phyloP scores from a whole-genome alignment of 2,329 filamentous ascomycete species.

The Aphanoascus verrucosus region DNA sequence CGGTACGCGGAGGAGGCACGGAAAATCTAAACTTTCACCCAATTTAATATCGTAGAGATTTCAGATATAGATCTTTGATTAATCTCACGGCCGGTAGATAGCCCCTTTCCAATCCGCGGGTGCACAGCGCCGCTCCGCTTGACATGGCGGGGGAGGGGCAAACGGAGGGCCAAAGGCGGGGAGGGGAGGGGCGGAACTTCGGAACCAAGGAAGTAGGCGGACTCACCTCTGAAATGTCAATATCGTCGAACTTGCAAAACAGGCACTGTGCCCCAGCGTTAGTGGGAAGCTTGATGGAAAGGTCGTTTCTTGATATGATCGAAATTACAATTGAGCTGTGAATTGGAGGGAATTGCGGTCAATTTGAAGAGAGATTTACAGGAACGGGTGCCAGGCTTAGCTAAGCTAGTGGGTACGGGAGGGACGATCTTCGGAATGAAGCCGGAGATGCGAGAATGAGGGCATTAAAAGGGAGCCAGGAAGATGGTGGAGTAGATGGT shows the following conservation, averaged over 20 bases:
- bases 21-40: not conserved
- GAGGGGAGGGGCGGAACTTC: not conserved
- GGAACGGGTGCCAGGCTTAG: constrained; percentile 2
- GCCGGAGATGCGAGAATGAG: not conserved
- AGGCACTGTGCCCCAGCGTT: no score
- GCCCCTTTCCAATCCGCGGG: no score
- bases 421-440: not conserved
- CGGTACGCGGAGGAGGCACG: not conserved
- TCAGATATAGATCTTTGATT: no score
- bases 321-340: not conserved
- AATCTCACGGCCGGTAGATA: no score
- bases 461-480: not conserved
- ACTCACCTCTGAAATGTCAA: not conserved
- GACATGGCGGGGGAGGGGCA: not conserved
- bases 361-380: constrained; percentile 6
- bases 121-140: not conserved
- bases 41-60: no score
- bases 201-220: not conserved
- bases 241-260: no score
- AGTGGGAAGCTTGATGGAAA: no score
- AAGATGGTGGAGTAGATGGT: not conserved
- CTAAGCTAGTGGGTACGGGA: constrained; percentile 5
- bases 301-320: not conserved
- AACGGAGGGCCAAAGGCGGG: not conserved
- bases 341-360: not conserved